These are phyloP conservation scores for Hirschioporus abietinus DNA, from an alignment of 768 basidiomycete genomes.

Conservation along the genomic window DNA sequence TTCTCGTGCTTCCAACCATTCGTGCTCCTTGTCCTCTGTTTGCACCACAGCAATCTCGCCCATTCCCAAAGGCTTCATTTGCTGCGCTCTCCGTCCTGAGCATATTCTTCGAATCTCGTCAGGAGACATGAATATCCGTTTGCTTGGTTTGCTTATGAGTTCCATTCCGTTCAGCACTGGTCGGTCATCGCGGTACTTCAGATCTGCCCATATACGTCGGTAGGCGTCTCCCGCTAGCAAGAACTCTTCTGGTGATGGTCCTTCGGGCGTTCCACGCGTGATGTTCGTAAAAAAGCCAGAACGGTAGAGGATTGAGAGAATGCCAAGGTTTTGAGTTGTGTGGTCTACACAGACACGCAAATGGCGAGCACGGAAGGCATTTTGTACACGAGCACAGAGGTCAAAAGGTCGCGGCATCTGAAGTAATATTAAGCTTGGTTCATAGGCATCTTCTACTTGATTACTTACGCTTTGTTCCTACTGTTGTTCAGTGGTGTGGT, in stretches of 20 bases:
- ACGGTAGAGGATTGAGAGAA: slow-evolving; percentile 88
- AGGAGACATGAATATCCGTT: slow-evolving; percentile 68
- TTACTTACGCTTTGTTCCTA: no score
- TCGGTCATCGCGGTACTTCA: slow-evolving; percentile 89
- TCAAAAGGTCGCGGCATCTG: slow-evolving; percentile 65
- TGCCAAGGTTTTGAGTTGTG: slow-evolving; percentile 84
- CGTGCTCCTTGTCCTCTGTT: slow-evolving; percentile 63
- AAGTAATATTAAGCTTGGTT: not conserved
- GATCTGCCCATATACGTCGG: slow-evolving; percentile 84
- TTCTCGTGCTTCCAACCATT: slow-evolving; percentile 92
- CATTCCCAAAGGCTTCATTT: slow-evolving; percentile 78
- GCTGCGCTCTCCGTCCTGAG: slow-evolving; percentile 75
- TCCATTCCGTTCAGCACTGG: slow-evolving; percentile 79
- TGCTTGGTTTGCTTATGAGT: slow-evolving; percentile 80
- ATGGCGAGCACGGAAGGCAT: slow-evolving; percentile 87
- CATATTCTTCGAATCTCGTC: slow-evolving; percentile 75
- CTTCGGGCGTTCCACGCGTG: slow-evolving; percentile 67
- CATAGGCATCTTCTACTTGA: no score
- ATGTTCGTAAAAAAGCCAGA: slow-evolving; percentile 82
- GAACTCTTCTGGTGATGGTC: slow-evolving; percentile 64
- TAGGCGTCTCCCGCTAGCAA: slow-evolving; percentile 52
- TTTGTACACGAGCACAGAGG: slow-evolving; percentile 87
- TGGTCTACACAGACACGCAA: slow-evolving; percentile 72
- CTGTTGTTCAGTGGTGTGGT: no score
- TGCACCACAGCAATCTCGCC: slow-evolving; percentile 89